Evolutionary conservation across 2,329 filamentous ascomycete genomes (phyloP), one percentile per base, ranked within the genome.

Genomic region (Fusarium albosuccineum): DNA sequence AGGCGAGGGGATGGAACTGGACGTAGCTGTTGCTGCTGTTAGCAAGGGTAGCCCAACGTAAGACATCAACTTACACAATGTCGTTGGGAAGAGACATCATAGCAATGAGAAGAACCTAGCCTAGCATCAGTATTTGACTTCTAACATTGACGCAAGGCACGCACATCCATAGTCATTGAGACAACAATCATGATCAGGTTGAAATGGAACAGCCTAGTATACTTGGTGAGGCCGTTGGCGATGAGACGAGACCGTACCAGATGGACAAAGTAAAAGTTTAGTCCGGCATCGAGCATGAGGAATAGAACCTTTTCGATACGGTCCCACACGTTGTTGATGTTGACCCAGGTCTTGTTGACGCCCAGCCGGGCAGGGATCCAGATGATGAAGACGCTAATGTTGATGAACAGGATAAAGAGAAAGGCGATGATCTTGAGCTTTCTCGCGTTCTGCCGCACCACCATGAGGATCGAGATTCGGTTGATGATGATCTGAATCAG

Each of bases 401-500:
- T 87, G 64, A 87, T 78, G 2, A 75, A 57, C 3, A 81, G 78
- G 48, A 87, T 83, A 16, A 85, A 34, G 3, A 77, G 16, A 2
- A 83, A 78, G 5, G 82, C 78, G 8, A 74, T 75, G 62, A 82
- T 79, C 67, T 85, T 85, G 46, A 87, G 74, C 14, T 70, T 74
- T 9, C 62, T 58, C 3, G 80, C 78, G 3, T 76, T 79, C 1
- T 64, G 69, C 6, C 77, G 76, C 56, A 83, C 73, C 3, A 80
- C 77, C 41, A 84, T 77, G 14, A 87, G 79, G 4, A 87, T 77
- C 0, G 79, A 76, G n/a, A 86, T 82, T 54, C 85, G 81, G 68
- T 87, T 87, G 68, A 86, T 83, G 70, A 87, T 86, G 58, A 87
- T 86, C 64, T 86, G 84, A 48, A 86, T 82, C 3, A 86, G 73